Evolutionary conservation across 345 rosid species (phyloP).

Genomic region (Acer saccharum): DNA sequence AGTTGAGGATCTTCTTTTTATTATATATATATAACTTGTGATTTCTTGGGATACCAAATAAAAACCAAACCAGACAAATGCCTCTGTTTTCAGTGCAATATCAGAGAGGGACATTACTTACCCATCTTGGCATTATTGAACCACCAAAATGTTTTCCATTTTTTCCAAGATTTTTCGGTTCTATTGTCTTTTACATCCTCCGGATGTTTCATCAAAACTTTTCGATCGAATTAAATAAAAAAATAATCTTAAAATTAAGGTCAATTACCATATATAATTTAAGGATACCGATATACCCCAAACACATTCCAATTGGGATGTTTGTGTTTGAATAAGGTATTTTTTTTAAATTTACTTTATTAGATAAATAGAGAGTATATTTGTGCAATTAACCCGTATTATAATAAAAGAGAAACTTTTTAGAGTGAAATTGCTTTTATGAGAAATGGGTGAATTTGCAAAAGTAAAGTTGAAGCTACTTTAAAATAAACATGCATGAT

Average conservation of each 20-base stretch:
- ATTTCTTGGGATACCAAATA: slow-evolving; percentile 29
- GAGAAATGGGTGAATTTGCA: not conserved
- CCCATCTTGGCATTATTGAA: slow-evolving; percentile 30
- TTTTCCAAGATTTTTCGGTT: not conserved
- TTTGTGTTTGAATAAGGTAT: too few species aligned
- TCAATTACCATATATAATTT: too few species aligned
- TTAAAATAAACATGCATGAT: not conserved
- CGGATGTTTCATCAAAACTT: not conserved
- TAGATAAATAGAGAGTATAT: too few species aligned
- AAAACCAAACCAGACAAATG: slow-evolving; percentile 41
- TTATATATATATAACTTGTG: not conserved
- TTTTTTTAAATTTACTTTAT: too few species aligned
- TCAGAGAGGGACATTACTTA: slow-evolving; percentile 25
- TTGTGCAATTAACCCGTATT: too few species aligned
- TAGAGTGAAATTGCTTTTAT: not conserved
- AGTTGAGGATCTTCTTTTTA: slow-evolving; percentile 14
- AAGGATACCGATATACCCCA: too few species aligned
- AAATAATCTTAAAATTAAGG: not conserved
- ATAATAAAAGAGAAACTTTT: not conserved
- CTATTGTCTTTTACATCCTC: not conserved
- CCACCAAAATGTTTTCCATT: not conserved
- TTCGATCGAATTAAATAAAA: not conserved
- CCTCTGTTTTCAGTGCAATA: slow-evolving; percentile 39
- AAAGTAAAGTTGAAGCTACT: slow-evolving; percentile 19
- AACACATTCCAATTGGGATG: too few species aligned